Conservation (phyloP, 2,329 filamentous ascomycete genomes). For the Chrysoporthe deuterocubensis region DNA sequence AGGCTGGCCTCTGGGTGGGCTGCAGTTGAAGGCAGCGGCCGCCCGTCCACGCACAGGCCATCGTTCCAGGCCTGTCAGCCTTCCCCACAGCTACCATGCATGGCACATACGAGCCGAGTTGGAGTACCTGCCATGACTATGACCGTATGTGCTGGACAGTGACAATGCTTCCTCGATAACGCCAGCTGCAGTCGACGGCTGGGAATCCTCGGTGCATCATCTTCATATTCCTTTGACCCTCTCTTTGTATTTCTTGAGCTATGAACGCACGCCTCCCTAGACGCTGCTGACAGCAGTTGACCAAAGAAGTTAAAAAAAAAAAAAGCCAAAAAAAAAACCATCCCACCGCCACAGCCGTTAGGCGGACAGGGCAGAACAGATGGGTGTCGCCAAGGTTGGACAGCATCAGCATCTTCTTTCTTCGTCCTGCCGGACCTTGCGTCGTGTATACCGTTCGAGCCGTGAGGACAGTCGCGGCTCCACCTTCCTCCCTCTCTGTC, state of each 20-base stretch:
- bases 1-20: background rate
- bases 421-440: background rate
- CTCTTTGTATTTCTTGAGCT: too few relatives aligned
- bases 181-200: too few relatives aligned
- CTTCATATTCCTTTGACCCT: too few relatives aligned
- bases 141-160: too few relatives aligned
- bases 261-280: too few relatives aligned
- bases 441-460: background rate
- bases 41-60: background rate
- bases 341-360: too few relatives aligned
- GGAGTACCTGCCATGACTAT: conserved; percentile 2
- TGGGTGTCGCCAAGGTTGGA: background rate
- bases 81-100: background rate
- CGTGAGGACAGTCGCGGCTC: background rate
- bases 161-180: too few relatives aligned
- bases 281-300: too few relatives aligned
- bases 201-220: too few relatives aligned
- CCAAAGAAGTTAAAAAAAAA: too few relatives aligned
- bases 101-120: background rate
- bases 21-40: background rate
- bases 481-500: background rate
- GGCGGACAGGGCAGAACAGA: background rate
- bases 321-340: too few relatives aligned
- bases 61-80: background rate
- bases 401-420: background rate